These are phyloP conservation scores for Bathelium albidoporum DNA, from an alignment of 495 filamentous ascomycete species.

Conservation along the genomic window DNA sequence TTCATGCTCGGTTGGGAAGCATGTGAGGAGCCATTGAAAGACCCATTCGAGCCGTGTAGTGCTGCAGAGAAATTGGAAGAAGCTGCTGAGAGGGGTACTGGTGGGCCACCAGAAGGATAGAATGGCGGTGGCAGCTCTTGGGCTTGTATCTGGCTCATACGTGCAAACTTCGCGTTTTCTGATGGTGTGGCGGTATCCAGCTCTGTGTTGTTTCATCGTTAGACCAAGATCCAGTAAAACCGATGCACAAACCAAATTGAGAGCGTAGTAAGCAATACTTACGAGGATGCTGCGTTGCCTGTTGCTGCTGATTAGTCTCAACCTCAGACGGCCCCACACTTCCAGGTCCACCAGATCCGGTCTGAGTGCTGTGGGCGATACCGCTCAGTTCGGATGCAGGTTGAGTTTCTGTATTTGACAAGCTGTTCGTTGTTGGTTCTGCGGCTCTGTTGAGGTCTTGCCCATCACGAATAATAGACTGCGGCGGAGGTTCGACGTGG, in stretches of 20 bases:
- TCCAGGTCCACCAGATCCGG: neutral
- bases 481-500: neutral
- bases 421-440: neutral
- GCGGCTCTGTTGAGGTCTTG: neutral
- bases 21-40: constrained; percentile 13
- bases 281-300: neutral
- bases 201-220: no score
- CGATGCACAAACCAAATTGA: neutral
- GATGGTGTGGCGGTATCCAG: neutral
- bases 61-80: constrained; percentile 9
- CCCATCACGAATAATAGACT: neutral
- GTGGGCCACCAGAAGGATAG: constrained; percentile 19
- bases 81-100: constrained; percentile 15
- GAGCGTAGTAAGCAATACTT: neutral
- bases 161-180: neutral
- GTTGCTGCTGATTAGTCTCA: neutral
- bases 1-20: constrained; percentile 22
- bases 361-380: neutral
- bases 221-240: no score
- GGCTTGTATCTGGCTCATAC: neutral
- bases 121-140: constrained; percentile 24
- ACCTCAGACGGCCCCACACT: neutral
- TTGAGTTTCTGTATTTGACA: neutral
- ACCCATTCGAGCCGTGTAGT: neutral
- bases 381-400: neutral